Evolutionary conservation across 305 asterid genomes (phyloP), one percentile per base, ranked within the genome.

Genomic region (Stenogyne calaminthoides): DNA sequence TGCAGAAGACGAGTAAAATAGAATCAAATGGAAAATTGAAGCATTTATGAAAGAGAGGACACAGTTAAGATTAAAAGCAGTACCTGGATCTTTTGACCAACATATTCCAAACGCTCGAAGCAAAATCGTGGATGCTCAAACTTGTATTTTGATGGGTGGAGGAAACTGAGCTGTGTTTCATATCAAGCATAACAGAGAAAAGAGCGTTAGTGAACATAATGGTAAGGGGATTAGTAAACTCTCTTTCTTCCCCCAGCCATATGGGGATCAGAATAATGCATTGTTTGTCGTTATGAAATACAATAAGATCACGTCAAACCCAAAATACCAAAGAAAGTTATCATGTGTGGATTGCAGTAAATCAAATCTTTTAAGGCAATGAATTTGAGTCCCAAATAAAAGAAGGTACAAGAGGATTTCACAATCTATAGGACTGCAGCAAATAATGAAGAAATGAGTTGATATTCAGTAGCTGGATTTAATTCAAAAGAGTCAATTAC

Each of bases 21-120:
- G 9, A 20, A 27, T 62, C 6, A 54, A 67, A 56, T 22, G 5
- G 19, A 19, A 22, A 59, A 19, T 9, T 40, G 12, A 18, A 46
- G 46, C 25, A 52, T 32, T 58, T 55, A 46, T 51, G 20, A 9
- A 64, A 54, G 74, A 51, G 40, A 61, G 52, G 55, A 18, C 57
- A 37, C 34, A 29, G 9, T 34, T 52, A 10, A 15, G 64, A 3
- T 40, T 4, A 9, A 32, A 49, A 20, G 59, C 60, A 37, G 27
- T 20, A 95, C 97, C 97, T 95, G 98, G 74, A 95, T 95, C 88
- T 95, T 95, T 80, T 95, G 99, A 16, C 98, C 98, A 4, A 95
- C 87, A 70, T 95, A 95, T 77, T 95, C 99, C 54, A 95, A 84
- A 47, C 99, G 89, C 84, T 95, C 99, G 11, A 11, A 80, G 92